Conservation (phyloP, 495 filamentous ascomycete species). For the Penicillium mononematosum region DNA sequence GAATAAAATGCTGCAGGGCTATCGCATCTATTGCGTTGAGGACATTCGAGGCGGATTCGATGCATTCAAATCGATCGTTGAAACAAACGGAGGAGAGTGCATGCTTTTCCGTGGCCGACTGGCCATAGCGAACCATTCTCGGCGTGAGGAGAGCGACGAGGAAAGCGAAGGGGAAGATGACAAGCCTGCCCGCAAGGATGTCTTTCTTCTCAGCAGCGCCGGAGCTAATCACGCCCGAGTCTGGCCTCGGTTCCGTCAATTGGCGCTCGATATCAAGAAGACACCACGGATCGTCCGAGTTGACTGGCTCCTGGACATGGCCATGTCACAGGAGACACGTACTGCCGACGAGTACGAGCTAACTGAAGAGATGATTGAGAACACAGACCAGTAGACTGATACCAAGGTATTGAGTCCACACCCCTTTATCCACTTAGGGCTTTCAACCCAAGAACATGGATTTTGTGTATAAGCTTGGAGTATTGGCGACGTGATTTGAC, state of each 20-base stretch:
- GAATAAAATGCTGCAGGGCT: conserved; percentile 66
- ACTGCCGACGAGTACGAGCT: conserved; percentile 63
- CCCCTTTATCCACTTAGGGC: background rate
- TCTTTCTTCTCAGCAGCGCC: conserved; percentile 71
- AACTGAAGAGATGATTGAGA: conserved; percentile 35
- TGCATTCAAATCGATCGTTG: conserved; percentile 77
- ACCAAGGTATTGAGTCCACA: background rate
- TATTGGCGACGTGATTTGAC: conserved; percentile 12
- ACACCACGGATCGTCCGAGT: conserved; percentile 71
- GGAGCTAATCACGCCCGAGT: conserved; percentile 64
- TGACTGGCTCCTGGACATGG: conserved; percentile 87
- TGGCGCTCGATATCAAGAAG: conserved; percentile 70
- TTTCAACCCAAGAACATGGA: conserved; percentile 4
- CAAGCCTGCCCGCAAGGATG: conserved; percentile 60
- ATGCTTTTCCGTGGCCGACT: conserved; percentile 72
- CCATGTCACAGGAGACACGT: conserved; percentile 76
- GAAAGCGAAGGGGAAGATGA: conserved; percentile 53
- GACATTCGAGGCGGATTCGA: conserved; percentile 76
- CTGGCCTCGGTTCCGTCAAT: conserved; percentile 76
- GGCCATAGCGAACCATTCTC: conserved; percentile 52
- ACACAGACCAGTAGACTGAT: conserved; percentile 27
- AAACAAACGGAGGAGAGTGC: conserved; percentile 84
- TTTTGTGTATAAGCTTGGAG: conserved; percentile 21
- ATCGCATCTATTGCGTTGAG: conserved; percentile 77
- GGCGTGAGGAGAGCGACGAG: conserved; percentile 48